These are phyloP conservation scores for Fusarium sp. DNA, from an alignment of 2,329 filamentous ascomycete genomes.

Conservation along the genomic window DNA sequence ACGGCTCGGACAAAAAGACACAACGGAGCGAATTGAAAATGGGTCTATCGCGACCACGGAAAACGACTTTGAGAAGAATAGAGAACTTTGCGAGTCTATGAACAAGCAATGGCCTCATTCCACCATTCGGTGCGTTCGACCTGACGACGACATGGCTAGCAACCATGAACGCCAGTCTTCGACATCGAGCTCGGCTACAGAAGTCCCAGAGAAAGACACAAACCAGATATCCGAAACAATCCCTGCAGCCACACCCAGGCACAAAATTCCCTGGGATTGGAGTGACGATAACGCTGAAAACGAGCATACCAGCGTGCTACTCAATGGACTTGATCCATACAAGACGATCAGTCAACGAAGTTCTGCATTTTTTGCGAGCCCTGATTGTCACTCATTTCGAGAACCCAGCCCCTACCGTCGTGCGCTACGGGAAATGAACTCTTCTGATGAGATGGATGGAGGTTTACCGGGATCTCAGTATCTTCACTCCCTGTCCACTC, in stretches of 20 bases:
- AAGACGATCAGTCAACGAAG: constrained; percentile 55
- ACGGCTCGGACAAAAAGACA: constrained; percentile 56
- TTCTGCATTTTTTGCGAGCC: constrained; percentile 65
- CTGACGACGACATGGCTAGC: constrained; percentile 50
- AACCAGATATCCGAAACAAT: neutral
- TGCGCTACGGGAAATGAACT: constrained; percentile 57
- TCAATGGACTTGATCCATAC: constrained; percentile 29
- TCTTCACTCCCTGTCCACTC: constrained; percentile 54
- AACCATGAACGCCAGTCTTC: constrained; percentile 9
- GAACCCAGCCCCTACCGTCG: constrained; percentile 67
- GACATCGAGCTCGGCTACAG: neutral
- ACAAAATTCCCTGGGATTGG: neutral
- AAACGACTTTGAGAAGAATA: neutral
- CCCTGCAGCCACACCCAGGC: neutral
- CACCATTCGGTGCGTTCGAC: constrained; percentile 50
- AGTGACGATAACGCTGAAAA: neutral
- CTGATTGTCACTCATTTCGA: constrained; percentile 62
- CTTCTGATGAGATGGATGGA: constrained; percentile 42
- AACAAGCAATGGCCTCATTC: constrained; percentile 38
- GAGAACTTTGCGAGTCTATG: neutral
- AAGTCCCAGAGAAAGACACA: neutral
- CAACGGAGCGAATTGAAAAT: neutral
- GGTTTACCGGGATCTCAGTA: constrained; percentile 51
- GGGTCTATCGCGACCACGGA: constrained; percentile 2
- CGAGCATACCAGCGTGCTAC: neutral